Evolutionary conservation across 129 eudicot genomes (phyloP).

Genomic region (Erigeron canadensis): DNA sequence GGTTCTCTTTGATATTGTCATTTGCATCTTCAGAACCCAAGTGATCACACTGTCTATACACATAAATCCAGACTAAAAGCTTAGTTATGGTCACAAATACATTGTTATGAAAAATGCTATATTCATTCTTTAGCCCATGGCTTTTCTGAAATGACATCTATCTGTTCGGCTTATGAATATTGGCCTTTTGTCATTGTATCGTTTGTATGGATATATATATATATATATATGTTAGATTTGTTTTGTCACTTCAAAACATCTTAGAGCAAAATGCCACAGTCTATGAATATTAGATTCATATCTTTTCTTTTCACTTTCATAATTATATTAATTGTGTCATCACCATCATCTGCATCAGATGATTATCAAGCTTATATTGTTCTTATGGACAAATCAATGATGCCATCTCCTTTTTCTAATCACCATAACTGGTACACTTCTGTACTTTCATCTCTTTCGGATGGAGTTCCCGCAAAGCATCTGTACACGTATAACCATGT

Average conservation of each 20-base stretch:
- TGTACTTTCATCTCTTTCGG: conserved; percentile 38
- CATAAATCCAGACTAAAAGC: conserved; percentile 27
- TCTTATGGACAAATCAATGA: conserved; percentile 49
- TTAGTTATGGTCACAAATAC: conserved; percentile 24
- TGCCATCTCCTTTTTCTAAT: conserved; percentile 42
- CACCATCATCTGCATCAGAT: conserved; percentile 29
- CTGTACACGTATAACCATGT: conserved; percentile 52
- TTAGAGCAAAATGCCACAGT: conserved; percentile 19
- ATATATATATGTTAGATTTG: conserved; percentile 5
- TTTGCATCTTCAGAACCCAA: conserved; percentile 33
- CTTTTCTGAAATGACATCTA: conserved; percentile 17
- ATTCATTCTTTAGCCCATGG: not conserved
- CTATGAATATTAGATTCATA: conserved; percentile 23
- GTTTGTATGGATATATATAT: not conserved
- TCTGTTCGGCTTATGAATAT: conserved; percentile 17
- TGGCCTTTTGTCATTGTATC: not conserved
- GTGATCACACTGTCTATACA: conserved; percentile 26
- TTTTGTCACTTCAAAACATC: conserved; percentile 19
- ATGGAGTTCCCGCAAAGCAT: conserved; percentile 28
- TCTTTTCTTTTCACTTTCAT: conserved; percentile 15
- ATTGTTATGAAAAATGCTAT: conserved; percentile 12
- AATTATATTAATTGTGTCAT: conserved; percentile 6
- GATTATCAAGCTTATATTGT: conserved; percentile 40
- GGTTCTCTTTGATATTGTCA: conserved; percentile 23
- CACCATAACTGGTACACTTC: conserved; percentile 56